Evolutionary conservation across 208 protist genomes (phyloP).

Genomic region (Trypanosomatidae sp.): DNA sequence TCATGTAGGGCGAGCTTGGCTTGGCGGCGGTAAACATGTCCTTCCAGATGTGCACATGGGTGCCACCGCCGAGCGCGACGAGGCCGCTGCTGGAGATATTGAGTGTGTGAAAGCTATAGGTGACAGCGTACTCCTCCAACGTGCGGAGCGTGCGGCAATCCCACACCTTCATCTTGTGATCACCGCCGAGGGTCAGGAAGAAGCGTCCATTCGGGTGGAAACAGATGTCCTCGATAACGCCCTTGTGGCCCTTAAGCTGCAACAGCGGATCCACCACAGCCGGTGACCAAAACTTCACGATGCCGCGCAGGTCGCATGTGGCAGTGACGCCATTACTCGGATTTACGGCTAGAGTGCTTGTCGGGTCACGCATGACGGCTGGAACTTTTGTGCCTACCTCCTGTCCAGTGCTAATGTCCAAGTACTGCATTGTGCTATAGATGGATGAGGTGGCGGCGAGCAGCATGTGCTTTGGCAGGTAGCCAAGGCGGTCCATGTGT

Average conservation of each 20-base stretch:
- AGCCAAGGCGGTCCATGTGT: conserved; percentile 94
- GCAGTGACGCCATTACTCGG: conserved; percentile 94
- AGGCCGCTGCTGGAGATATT: conserved; percentile 87
- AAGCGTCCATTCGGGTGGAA: conserved; percentile 93
- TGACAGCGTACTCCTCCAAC: conserved; percentile 88
- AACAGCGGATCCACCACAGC: conserved; percentile 94
- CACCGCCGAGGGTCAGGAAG: conserved; percentile 96
- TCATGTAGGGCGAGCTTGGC: conserved; percentile 80
- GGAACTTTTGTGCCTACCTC: conserved; percentile 87
- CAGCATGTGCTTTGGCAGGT: conserved; percentile 98
- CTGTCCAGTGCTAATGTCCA: conserved; percentile 95
- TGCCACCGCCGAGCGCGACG: conserved; percentile 80
- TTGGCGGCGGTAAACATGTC: conserved; percentile 77
- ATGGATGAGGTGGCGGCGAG: conserved; percentile 88
- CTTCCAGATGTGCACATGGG: conserved; percentile 89
- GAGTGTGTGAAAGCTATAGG: conserved; percentile 77
- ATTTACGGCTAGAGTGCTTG: conserved; percentile 90
- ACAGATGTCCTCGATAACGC: conserved; percentile 79
- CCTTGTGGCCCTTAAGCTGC: conserved; percentile 95
- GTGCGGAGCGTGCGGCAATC: conserved; percentile 96
- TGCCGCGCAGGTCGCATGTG: conserved; percentile 90
- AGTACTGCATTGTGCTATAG: conserved; percentile 92
- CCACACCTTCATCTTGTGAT: conserved; percentile 97
- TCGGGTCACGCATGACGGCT: conserved; percentile 74
- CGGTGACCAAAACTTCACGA: conserved; percentile 97